Base-by-base conservation (phyloP, 805 yeast species). In the Ogataea naganishii region DNA sequence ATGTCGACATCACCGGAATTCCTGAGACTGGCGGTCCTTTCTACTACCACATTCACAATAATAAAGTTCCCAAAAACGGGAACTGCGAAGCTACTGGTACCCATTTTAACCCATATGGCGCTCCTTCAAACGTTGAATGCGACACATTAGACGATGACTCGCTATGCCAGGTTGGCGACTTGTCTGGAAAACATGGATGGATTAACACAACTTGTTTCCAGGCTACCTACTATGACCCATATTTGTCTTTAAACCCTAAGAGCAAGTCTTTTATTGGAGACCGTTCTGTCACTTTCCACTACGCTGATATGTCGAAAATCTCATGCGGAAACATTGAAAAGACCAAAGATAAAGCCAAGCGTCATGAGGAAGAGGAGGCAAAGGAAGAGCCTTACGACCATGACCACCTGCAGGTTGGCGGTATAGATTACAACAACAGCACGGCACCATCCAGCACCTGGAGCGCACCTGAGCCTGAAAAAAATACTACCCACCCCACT, bases 121-220 rank as follows among this genome's bases (percentile, higher is more conserved):
- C 83, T 6, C 53, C 68, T 7, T 52, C 62, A 14, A 62, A 60
- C 28, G n/a, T n/a, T n/a, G 43, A 39, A 8, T 77, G 84, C 51
- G 76, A 67, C 31, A 40, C 51, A 17, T 59, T 61, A 33, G 59
- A 58, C 12, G 61, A 66, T 41, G 79, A 79, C 51, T 51, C 75
- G 6, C 58, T 50, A 20, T 80, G 85, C 49, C 75, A 75, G 52
- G 71, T 79, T 24, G 89, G 89, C 34, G 88, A 80, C 47, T 69
- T 80, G 43, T 70, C 82, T 20, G 89, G 89, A 25, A 80, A 79
- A 50, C 86, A 80, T 53, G 89, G 89, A 9, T 67, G 58, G 56
- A 75, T 80, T 45, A 67, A 77, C 47, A 66, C 82, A 14, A 77
- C 83, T 9, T 77, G 84, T 48, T 76, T 71, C 51, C 79, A 76